Base-by-base conservation (phyloP, 495 filamentous ascomycete genomes). In the Penicillium subrubescens region DNA sequence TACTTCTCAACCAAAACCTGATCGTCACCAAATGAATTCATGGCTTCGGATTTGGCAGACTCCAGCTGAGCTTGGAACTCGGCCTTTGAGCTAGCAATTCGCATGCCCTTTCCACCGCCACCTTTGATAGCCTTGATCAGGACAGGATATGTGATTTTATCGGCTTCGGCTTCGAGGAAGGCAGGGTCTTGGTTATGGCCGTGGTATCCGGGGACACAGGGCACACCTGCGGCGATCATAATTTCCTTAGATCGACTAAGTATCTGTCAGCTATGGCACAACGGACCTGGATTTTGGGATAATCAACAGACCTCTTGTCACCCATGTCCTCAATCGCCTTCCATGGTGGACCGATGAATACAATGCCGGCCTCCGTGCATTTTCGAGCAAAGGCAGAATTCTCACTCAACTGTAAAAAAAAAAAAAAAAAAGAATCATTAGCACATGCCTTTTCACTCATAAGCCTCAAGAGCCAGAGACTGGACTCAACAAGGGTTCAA, bases 91-190 rank as follows among this genome's bases (percentile, higher is more conserved):
- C 82, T 74, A 8, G 90, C 92, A 68, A 98, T 97, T n/a, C 95
- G 84, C 95, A 99, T 99, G n/a, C 95, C 95, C 75, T 99, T 99
- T 15, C 95, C 95, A 60, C 95, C 95, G 39, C 95, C 95, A 2
- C 95, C 95, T 74, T 94, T 96, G 60, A 98, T 93, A 41, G 96
- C 96, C 80, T 99, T 99, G 46, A 99, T 86, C 17, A 99, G 84
- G 17, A 99, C 96, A 0, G 95, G 95, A 65, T 93, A 99, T 61
- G 87, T 87, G 72, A 98, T 92, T 70, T 90, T 87, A 63, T 86
- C 84, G 19, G 95, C 95, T 73, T 94, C 84, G 11, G 78, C 77
- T 63, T 90, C 82, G 48, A 99, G 82, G 71, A 89, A 86, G 34
- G 81, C 76, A 4, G 88, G 84, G 61, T 89, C 88, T 78, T 99